A percentile compares a stretch with the other conserved stretches of the same genome.
These are phyloP conservation scores for Globisporangium mamillatum DNA, from an alignment of 352 stramenopile genomes.

Conservation along the genomic window DNA sequence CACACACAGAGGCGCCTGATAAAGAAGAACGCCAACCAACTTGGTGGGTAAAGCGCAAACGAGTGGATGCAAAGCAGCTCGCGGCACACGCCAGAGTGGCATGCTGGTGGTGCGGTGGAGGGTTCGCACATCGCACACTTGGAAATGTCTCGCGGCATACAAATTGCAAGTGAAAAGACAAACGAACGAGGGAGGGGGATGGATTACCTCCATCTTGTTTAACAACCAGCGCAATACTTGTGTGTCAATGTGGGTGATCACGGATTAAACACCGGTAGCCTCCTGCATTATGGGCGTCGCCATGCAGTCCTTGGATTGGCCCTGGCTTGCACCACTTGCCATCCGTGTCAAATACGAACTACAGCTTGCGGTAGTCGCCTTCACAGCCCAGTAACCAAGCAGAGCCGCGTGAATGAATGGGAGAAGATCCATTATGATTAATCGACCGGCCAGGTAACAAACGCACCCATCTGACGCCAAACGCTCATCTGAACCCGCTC, in stretches of 20 bases:
- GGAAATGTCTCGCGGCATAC: background rate
- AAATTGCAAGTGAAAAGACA: background rate
- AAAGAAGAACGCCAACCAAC: background rate
- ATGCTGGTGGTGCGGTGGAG: conserved; percentile 2
- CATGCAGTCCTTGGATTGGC: no score
- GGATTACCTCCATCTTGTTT: background rate
- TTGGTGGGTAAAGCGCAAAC: conserved; percentile 11
- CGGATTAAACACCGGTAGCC: background rate
- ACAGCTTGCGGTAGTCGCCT: conserved; percentile 3
- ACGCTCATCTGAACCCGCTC: background rate
- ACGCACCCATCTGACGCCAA: background rate
- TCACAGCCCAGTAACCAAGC: background rate
- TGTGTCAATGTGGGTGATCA: background rate
- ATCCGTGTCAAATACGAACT: background rate
- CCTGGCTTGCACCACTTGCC: background rate
- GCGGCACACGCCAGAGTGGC: conserved; percentile 19
- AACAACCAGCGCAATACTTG: conserved; percentile 1
- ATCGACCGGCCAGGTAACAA: background rate
- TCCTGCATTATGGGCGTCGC: background rate
- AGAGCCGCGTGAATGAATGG: background rate
- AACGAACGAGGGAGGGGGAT: background rate
- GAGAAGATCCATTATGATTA: conserved; percentile 1
- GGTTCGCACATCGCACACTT: background rate
- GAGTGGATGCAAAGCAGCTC: conserved; percentile 14
- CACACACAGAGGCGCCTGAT: background rate